Conservation (phyloP, 2,329 filamentous ascomycete species). For the Parafenestella ontariensis region DNA sequence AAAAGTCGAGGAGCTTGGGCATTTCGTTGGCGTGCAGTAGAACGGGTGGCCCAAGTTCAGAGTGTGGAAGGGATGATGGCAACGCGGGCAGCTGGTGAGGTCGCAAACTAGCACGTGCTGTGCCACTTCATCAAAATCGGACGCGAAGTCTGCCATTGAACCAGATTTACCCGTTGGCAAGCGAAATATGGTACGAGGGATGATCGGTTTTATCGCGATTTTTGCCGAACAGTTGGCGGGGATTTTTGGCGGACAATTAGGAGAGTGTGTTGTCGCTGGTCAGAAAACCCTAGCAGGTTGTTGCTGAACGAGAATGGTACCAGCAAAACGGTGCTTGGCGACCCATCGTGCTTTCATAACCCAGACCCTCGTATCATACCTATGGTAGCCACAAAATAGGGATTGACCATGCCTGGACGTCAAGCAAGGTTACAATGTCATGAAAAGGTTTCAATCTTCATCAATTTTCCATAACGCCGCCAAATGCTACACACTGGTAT, state of each 20-base stretch:
- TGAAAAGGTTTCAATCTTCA: background rate
- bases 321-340: background rate
- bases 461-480: conserved; percentile 4
- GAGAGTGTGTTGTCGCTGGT: background rate
- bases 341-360: background rate
- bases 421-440: background rate
- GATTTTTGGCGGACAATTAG: background rate
- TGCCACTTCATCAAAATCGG: background rate
- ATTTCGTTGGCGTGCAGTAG: conserved; percentile 9
- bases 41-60: conserved; percentile 20
- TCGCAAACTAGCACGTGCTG: conserved; percentile 23
- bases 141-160: background rate
- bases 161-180: background rate
- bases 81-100: conserved; percentile 13
- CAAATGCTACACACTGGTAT: conserved; percentile 11
- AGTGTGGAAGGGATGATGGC: background rate
- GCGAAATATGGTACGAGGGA: background rate
- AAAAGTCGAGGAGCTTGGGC: conserved; percentile 19
- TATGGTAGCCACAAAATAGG: background rate
- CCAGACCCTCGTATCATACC: background rate
- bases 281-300: background rate
- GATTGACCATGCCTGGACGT: too few species aligned
- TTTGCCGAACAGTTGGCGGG: background rate
- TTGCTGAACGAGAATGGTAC: background rate
- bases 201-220: background rate